Percentiles rank a stretch among this genome's conserved stretches.
phyloP scores from a whole-genome alignment of 306 rosid species.

The Nissolia schottii region DNA sequence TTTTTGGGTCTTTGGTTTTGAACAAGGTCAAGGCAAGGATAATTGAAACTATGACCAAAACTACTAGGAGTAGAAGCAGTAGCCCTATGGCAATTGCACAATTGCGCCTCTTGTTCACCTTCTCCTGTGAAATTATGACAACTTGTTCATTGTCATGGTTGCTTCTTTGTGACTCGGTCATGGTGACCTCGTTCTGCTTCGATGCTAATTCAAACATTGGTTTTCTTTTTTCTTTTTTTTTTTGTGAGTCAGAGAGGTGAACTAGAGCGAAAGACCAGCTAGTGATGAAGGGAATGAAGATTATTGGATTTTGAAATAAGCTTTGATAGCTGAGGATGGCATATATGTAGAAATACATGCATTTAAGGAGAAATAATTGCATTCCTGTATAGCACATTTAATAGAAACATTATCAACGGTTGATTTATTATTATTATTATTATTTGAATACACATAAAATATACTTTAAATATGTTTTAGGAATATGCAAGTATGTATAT shows the following conservation, averaged over 20 bases:
- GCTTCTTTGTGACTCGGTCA: not conserved
- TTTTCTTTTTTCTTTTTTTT: too few relatives aligned
- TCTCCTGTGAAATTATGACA: constrained; percentile 18
- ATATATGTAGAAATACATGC: too few relatives aligned
- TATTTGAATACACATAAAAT: too few relatives aligned
- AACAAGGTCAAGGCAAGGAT: constrained; percentile 50
- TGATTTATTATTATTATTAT: too few relatives aligned
- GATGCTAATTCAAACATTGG: not conserved
- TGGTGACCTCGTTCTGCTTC: constrained; percentile 23
- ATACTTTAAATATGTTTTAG: too few relatives aligned
- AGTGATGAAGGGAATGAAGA: not conserved
- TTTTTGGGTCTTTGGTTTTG: constrained; percentile 45
- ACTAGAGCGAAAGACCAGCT: not conserved
- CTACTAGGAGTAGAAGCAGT: constrained; percentile 10
- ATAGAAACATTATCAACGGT: too few relatives aligned
- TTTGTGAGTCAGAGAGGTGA: too few relatives aligned
- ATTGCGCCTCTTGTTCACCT: not conserved
- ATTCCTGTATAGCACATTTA: too few relatives aligned
- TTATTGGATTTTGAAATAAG: not conserved
- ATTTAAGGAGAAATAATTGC: too few relatives aligned
- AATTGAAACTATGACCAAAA: constrained; percentile 30
- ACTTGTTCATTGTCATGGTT: constrained; percentile 19
- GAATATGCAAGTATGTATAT: too few relatives aligned
- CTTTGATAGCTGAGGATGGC: not conserved
- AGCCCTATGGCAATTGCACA: constrained; percentile 22